phyloP scores from a whole-genome alignment of 2,329 filamentous ascomycete genomes.

The Cladophialophora psammophila region DNA sequence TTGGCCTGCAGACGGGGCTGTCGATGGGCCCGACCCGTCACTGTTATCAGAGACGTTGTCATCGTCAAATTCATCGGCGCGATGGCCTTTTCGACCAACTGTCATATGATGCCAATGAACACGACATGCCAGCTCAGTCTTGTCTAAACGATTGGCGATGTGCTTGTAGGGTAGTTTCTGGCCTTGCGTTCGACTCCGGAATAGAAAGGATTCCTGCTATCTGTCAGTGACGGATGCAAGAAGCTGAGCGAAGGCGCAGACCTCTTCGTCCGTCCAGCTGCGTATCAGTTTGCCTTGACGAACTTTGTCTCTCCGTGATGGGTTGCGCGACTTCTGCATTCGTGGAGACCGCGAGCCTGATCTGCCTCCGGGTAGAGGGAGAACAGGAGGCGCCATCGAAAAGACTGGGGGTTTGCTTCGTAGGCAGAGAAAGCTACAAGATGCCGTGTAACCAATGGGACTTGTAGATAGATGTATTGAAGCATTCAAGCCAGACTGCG shows the following conservation, averaged over 20 bases:
- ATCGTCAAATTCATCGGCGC: conserved; percentile 27
- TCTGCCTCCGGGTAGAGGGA: conserved; percentile 62
- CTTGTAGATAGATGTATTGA: background rate
- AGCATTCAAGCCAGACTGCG: background rate
- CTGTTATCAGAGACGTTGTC: conserved; percentile 27
- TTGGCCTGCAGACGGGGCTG: conserved; percentile 7
- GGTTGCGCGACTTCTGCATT: conserved; percentile 68
- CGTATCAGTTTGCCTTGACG: conserved; percentile 49
- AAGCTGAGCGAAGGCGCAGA: conserved; percentile 51
- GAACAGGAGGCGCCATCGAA: conserved; percentile 25
- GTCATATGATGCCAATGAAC: conserved; percentile 85
- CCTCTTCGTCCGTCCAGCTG: conserved; percentile 87
- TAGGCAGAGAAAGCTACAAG: background rate
- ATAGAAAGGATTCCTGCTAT: conserved; percentile 77
- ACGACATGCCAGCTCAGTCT: conserved; percentile 86
- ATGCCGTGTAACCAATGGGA: background rate
- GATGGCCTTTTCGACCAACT: conserved; percentile 57
- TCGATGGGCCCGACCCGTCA: conserved; percentile 17
- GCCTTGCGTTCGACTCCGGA: conserved; percentile 77
- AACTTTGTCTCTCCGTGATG: conserved; percentile 32
- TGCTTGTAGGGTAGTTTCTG: conserved; percentile 88
- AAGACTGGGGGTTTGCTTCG: conserved; percentile 37
- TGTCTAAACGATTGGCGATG: conserved; percentile 83
- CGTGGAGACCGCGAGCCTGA: conserved; percentile 69
- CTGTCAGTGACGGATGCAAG: conserved; percentile 7